Conservation (phyloP, 2,329 filamentous ascomycete genomes). For the Fusarium nelsonii region DNA sequence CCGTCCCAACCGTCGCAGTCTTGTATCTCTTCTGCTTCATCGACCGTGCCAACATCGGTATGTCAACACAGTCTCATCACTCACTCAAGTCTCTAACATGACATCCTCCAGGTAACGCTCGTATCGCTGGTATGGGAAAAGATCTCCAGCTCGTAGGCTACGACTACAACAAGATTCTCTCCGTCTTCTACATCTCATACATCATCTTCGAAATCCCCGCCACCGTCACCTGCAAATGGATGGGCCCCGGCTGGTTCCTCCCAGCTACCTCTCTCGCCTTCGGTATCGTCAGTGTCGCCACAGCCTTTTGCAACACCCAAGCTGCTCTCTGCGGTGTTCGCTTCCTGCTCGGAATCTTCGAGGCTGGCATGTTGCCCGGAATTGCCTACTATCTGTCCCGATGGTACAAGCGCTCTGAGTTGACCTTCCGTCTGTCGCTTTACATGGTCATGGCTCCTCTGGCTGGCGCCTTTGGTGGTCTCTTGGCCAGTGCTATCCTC, state of each 20-base stretch:
- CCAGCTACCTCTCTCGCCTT: slow-evolving; percentile 68
- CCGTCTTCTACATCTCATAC: slow-evolving; percentile 74
- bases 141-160: slow-evolving; percentile 68
- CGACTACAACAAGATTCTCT: slow-evolving; percentile 73
- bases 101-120: slow-evolving; percentile 58
- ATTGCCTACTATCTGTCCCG: slow-evolving; percentile 74
- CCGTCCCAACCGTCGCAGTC: slow-evolving; percentile 74
- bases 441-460: slow-evolving; percentile 76
- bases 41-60: slow-evolving; percentile 79
- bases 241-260: slow-evolving; percentile 75
- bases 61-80: slow-evolving; percentile 26
- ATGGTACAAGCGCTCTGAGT: slow-evolving; percentile 73
- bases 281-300: slow-evolving; percentile 69
- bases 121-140: slow-evolving; percentile 67
- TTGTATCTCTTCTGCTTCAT: slow-evolving; percentile 81
- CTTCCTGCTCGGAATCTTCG: slow-evolving; percentile 71
- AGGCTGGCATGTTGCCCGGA: slow-evolving; percentile 74
- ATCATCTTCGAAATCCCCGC: slow-evolving; percentile 74
- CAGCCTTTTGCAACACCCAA: slow-evolving; percentile 68
- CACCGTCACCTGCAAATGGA: slow-evolving; percentile 72
- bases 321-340: slow-evolving; percentile 65
- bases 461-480: slow-evolving; percentile 75
- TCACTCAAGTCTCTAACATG: not conserved
- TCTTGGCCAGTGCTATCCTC: slow-evolving; percentile 72
- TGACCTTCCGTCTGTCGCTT: slow-evolving; percentile 71